phyloP scores from a whole-genome alignment of 371 early-diverging fungal species.

The Mucor velutinosus region DNA sequence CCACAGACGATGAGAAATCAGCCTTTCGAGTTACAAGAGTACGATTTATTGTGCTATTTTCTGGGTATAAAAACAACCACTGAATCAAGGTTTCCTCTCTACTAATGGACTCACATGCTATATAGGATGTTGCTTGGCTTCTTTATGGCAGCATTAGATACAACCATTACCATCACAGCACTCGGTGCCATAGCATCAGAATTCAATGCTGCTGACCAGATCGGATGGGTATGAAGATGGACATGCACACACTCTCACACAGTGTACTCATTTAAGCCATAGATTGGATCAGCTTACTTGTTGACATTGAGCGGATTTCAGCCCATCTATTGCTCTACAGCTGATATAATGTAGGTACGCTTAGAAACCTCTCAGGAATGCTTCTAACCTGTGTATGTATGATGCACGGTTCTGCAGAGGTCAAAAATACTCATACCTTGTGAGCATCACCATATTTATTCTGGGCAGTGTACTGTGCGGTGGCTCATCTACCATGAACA shows the following conservation, averaged over 20 bases:
- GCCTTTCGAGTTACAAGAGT: background rate
- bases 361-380: conserved; percentile 37
- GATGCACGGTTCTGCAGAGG: background rate
- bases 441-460: background rate
- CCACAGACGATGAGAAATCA: background rate
- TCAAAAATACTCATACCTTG: background rate
- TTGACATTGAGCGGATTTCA: conserved; percentile 64
- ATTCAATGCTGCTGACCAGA: conserved; percentile 57
- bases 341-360: conserved; percentile 55
- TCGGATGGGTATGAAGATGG: conserved; percentile 54
- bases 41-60: background rate
- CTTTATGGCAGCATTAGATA: conserved; percentile 70
- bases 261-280: background rate
- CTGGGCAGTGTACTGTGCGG: conserved; percentile 64
- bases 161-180: conserved; percentile 73
- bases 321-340: conserved; percentile 59
- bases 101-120: no score
- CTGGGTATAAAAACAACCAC: background rate
- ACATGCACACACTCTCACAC: background rate
- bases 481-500: conserved; percentile 51
- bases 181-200: conserved; percentile 52
- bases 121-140: conserved; percentile 47
- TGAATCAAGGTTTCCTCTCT: no score
- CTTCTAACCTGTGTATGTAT: background rate
- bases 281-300: conserved; percentile 61